Base-by-base conservation (phyloP, 2,329 filamentous ascomycete genomes). In the Sclerotiophoma versabilis region DNA sequence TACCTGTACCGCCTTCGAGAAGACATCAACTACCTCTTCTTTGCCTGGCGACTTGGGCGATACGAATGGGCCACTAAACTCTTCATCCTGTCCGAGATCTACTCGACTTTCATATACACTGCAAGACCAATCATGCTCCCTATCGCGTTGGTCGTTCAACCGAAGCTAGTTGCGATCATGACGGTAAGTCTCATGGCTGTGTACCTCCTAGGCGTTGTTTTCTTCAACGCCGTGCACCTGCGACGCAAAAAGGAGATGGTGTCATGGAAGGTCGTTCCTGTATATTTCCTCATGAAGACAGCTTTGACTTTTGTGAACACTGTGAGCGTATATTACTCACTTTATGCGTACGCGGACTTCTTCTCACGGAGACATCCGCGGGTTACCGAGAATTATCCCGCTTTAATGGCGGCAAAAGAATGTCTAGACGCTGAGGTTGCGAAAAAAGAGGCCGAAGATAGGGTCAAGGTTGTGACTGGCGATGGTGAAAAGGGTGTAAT, bases 31-130 rank as follows among this genome's bases (percentile, higher is more conserved):
- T 82, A 82, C 47, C 77, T 82, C n/a, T 50, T 81, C 2, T 65
- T 64, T 11, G 75, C 70, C 47, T 82, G 80, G 80, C 77, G 77
- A 44, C 68, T 82, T 5, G 79, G 79, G 2, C 75, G 70, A 65
- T 80, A 76, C 72, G 80, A 82, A 54, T 54, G 82, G 15, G 78
- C 78, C 3, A 71, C 79, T 1, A 82, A 82, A 65, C 58, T 81
- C 10, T 80, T 79, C 36, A 78, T 81, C 10, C 74, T 79, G 32
- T 76, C 80, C 58, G 79, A 81, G 69, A 73, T 80, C 17, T 80
- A 80, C 49, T 77, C 79, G 57, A 79, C 78, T 0, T 59, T 80
- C 1, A 69, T 80, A 22, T 79, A 79, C 56, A 67, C 81, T n/a
- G 59, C 77, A 26, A 74, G 77, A 0, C 78, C 78, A 0, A 78